These are phyloP conservation scores for Trifolium fragiferum DNA, from an alignment of 306 rosid species.

Conservation along the genomic window DNA sequence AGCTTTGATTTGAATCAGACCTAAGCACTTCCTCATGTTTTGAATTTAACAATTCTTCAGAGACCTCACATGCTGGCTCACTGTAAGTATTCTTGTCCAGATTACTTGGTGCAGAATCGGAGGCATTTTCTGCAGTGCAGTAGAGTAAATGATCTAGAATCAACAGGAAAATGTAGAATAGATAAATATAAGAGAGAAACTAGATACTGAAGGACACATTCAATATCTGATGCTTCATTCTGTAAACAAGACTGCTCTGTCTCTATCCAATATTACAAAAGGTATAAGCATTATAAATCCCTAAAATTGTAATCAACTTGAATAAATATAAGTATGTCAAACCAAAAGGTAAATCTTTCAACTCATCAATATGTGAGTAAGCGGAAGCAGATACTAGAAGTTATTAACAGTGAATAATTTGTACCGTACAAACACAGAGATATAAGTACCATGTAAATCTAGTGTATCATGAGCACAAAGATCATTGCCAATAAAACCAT, in stretches of 20 bases:
- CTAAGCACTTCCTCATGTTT: conserved; percentile 48
- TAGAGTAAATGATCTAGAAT: conserved; percentile 38
- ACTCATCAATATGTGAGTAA: conserved; percentile 33
- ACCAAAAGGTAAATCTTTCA: conserved; percentile 20
- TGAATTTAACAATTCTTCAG: conserved; percentile 48
- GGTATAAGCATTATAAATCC: conserved; percentile 11
- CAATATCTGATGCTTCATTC: too few relatives aligned
- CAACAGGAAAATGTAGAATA: conserved; percentile 23
- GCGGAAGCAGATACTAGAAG: conserved; percentile 23
- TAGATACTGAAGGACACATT: conserved; percentile 27
- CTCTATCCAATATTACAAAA: background rate
- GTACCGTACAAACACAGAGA: conserved; percentile 23
- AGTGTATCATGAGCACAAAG: conserved; percentile 63
- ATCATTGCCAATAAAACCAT: conserved; percentile 42
- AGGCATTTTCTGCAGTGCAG: conserved; percentile 56
- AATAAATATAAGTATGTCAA: conserved; percentile 15
- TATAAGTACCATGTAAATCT: conserved; percentile 59
- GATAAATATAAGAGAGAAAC: conserved; percentile 29
- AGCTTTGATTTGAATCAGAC: conserved; percentile 48
- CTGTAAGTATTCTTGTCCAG: conserved; percentile 42
- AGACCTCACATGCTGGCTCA: conserved; percentile 41
- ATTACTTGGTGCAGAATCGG: conserved; percentile 48
- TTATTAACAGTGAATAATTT: conserved; percentile 24
- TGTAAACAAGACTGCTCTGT: too few relatives aligned
- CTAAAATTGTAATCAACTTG: background rate